Evolutionary conservation across 23 red algal genomes (phyloP), one percentile per base, ranked within the genome.

Genomic region (Agarophyton chilense): DNA sequence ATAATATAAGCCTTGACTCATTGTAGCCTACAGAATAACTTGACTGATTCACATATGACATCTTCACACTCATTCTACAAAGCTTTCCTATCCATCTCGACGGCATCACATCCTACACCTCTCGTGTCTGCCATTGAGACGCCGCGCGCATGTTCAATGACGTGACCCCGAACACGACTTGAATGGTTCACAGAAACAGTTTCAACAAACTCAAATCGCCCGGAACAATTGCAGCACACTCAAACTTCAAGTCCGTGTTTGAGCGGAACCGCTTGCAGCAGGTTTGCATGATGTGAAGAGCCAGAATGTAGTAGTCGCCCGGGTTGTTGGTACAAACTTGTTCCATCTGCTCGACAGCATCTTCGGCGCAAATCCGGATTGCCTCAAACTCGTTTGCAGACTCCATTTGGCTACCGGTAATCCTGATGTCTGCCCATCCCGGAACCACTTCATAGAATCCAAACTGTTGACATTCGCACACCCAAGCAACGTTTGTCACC

Each of bases 161-260:
- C n/a, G n/a, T n/a, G n/a, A n/a, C n/a, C n/a, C n/a, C n/a, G n/a
- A n/a, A n/a, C n/a, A n/a, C n/a, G n/a, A n/a, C n/a, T n/a, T n/a
- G n/a, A n/a, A n/a, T n/a, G n/a, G n/a, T n/a, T n/a, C n/a, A n/a
- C n/a, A n/a, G n/a, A n/a, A n/a, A n/a, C n/a, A n/a, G n/a, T n/a
- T n/a, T n/a, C n/a, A n/a, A n/a, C n/a, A n/a, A n/a, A 82, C 52
- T 63, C n/a, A 87, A 28, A 75, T 87, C 83, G 19, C 42, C 65
- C 4, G 83, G 83, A 56, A 87, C 83, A 34, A 39, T 25, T 12
- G 62, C 65, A 2, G 64, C 83, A 75, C 83, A 87, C 9, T 54
- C 47, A 56, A 87, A 75, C 47, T 87, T 87, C 5, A 1, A 3
- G 18, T 87, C 67, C 40, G 47, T 42, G 8, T 16, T 32, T 21